These are phyloP conservation scores for Musa acuminata DNA, from an alignment of 176 grass and related monocot species.

Conservation along the genomic window DNA sequence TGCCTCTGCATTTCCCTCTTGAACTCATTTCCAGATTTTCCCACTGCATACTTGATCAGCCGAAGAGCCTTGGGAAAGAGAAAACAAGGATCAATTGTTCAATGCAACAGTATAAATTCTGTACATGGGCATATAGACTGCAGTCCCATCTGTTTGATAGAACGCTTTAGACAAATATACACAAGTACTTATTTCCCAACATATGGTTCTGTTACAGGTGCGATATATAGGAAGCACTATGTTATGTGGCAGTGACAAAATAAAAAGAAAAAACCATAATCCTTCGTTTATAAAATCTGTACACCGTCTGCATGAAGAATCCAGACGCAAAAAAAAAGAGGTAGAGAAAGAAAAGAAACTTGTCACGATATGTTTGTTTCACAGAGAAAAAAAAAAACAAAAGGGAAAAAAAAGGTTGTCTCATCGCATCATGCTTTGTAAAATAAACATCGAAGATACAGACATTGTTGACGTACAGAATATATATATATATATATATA, in stretches of 20 bases:
- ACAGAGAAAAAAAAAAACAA: background rate
- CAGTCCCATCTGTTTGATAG: too few relatives aligned
- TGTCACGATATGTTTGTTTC: background rate
- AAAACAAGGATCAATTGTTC: background rate
- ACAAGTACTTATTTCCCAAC: background rate
- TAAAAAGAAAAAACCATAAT: background rate
- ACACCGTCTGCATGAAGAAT: background rate
- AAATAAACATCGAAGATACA: too few relatives aligned
- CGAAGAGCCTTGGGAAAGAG: conserved; percentile 41
- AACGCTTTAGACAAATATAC: background rate
- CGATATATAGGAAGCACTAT: background rate
- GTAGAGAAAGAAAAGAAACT: background rate
- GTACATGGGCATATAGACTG: too few relatives aligned
- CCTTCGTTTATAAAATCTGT: background rate
- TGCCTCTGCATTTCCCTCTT: conserved; percentile 87
- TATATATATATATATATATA: too few relatives aligned
- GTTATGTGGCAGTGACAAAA: background rate
- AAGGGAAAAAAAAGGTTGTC: background rate
- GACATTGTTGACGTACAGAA: too few relatives aligned
- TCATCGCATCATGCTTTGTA: too few relatives aligned
- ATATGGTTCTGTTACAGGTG: background rate
- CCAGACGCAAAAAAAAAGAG: background rate
- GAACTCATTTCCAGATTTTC: conserved; percentile 85
- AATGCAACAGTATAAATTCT: background rate
- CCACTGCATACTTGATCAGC: conserved; percentile 80